Base-by-base conservation (phyloP, 2,329 filamentous ascomycete species). In the Eutypella sp. region DNA sequence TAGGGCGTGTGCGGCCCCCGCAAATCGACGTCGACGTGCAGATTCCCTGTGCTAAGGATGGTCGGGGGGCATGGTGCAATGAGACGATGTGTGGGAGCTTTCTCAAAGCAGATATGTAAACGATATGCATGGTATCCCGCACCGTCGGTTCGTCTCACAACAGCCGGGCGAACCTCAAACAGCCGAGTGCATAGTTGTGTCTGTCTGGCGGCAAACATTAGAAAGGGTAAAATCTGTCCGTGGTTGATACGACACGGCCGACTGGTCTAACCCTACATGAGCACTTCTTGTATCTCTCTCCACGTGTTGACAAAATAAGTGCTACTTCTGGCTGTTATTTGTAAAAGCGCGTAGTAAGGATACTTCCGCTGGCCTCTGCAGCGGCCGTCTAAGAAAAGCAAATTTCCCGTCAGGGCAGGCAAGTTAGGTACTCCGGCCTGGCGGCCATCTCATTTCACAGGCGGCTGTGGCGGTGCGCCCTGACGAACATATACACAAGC, bases 51-150 rank as follows among this genome's bases (percentile, higher is more conserved):
- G 53, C 48, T 57, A 46, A 53, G 50, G 52, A 53, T 52, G 58
- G 50, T 48, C 53, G 51, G 43, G n/a, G n/a, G 51, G 50, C 48
- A 44, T 49, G 45, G 51, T 57, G 59, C 29, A 33, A 33, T 54
- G 53, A 52, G 57, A 58, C 55, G 49, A 57, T 51, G 48, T n/a
- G 50, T 48, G 47, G 46, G 46, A 50, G 51, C 52, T 51, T 43
- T 49, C 22, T 53, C 57, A 57, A 52, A 55, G 52, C 56, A 57
- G 40, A 40, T 37, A 61, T 54, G 60, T 56, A 53, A 54, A 57
- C 51, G 57, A 58, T n/a, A 53, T 57, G 58, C 52, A 53, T 45
- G 47, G 47, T 52, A 52, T 55, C 51, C 50, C 54, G 50, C 53
- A 49, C 52, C 48, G 50, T 54, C 52, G 52, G 46, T 53, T 49